Evolutionary conservation across 371 early-diverging fungal species (phyloP).

Genomic region (Mucor ambiguus): DNA sequence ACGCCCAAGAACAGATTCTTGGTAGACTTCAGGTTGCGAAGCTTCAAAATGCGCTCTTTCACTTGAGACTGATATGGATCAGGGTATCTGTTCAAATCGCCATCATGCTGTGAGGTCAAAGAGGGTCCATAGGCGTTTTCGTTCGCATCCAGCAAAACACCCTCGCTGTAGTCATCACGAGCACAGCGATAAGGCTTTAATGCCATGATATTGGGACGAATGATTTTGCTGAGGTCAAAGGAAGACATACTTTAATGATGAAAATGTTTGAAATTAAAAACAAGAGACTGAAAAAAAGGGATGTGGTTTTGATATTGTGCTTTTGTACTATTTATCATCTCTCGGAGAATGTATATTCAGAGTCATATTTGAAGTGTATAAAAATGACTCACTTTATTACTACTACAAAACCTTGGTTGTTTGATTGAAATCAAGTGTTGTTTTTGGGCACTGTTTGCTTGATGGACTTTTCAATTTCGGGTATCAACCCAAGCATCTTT

Average conservation of each 20-base stretch:
- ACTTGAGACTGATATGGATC: conserved; percentile 88
- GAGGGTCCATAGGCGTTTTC: conserved; percentile 94
- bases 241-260: conserved; percentile 17
- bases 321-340: background rate
- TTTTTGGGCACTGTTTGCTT: conserved; percentile 8
- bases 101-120: conserved; percentile 32
- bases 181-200: conserved; percentile 96
- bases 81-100: conserved; percentile 91
- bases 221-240: conserved; percentile 75
- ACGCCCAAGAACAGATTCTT: conserved; percentile 92
- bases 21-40: conserved; percentile 66
- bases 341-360: conserved; percentile 1
- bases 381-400: conserved; percentile 10
- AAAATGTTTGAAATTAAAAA: background rate
- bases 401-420: background rate
- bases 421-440: background rate
- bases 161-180: conserved; percentile 91
- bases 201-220: conserved; percentile 93
- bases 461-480: conserved; percentile 26
- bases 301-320: background rate
- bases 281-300: background rate
- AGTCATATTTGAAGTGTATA: background rate
- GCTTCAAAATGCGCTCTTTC: conserved; percentile 73
- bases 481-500: conserved; percentile 22
- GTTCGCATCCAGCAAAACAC: conserved; percentile 96